Evolutionary conservation across 1,139 yeast genomes (phyloP).

Genomic region (Magnusiomyces starmeri): DNA sequence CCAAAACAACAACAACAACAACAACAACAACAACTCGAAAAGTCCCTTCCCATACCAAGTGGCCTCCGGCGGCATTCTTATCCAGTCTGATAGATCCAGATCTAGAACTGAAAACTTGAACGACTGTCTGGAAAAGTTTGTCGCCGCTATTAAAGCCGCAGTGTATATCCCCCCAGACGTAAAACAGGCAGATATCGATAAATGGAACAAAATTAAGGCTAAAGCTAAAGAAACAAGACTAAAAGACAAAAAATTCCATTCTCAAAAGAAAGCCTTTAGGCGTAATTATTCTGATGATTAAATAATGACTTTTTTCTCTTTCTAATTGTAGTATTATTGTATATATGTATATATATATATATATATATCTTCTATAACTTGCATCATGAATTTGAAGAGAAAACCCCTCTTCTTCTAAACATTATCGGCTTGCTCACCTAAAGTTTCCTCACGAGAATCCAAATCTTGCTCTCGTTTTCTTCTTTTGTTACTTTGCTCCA

Average conservation of each 20-base stretch:
- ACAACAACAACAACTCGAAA: not conserved
- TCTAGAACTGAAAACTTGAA: conserved; percentile 52
- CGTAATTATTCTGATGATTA: conserved; percentile 18
- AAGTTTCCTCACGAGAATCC: too few relatives aligned
- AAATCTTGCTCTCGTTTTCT: too few relatives aligned
- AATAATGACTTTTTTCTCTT: too few relatives aligned
- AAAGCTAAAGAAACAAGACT: conserved; percentile 45
- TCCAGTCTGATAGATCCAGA: conserved; percentile 57
- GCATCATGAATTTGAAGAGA: too few relatives aligned
- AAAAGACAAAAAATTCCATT: conserved; percentile 43
- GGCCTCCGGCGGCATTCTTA: conserved; percentile 45
- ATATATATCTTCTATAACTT: too few relatives aligned
- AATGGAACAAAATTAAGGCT: conserved; percentile 49
- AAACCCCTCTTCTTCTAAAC: too few relatives aligned
- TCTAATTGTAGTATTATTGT: too few relatives aligned
- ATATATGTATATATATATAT: too few relatives aligned
- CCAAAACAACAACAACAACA: not conserved
- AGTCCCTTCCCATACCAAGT: conserved; percentile 49
- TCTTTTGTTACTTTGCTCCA: too few relatives aligned
- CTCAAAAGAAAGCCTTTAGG: conserved; percentile 51
- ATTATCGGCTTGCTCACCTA: too few relatives aligned
- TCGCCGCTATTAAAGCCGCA: conserved; percentile 43
- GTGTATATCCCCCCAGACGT: conserved; percentile 48
- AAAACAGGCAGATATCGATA: conserved; percentile 41
- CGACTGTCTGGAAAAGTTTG: conserved; percentile 54